Percentiles rank a stretch among this genome's conserved stretches.
Conservation (phyloP, 2,329 filamentous ascomycete species). For the Huntiella moniliformis region DNA sequence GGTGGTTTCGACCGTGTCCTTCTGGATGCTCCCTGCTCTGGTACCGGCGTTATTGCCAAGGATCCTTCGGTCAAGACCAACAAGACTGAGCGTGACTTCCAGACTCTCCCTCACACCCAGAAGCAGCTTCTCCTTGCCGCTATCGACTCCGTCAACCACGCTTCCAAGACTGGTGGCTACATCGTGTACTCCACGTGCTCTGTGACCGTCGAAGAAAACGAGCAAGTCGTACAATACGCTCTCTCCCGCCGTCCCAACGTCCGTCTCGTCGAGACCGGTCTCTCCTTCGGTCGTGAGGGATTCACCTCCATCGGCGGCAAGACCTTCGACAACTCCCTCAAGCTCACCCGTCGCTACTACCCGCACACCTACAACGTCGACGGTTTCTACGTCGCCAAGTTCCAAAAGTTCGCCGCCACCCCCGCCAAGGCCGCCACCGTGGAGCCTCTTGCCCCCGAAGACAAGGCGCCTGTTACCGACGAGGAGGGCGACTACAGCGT, state of each 20-base stretch:
- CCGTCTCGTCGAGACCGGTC: conserved; percentile 74
- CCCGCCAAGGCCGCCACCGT: conserved; percentile 18
- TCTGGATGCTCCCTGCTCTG: conserved; percentile 87
- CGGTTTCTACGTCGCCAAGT: conserved; percentile 95
- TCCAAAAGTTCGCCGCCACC: conserved; percentile 74
- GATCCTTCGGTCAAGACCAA: conserved; percentile 95
- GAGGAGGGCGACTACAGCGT: conserved; percentile 1
- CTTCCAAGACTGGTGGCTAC: conserved; percentile 82
- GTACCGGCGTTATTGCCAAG: conserved; percentile 94
- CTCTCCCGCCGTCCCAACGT: conserved; percentile 84
- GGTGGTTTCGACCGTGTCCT: conserved; percentile 90
- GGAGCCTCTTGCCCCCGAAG: conserved; percentile 26
- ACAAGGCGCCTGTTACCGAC: conserved; percentile 15
- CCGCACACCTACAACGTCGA: conserved; percentile 89
- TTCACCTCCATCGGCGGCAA: conserved; percentile 86
- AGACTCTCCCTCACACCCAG: conserved; percentile 80
- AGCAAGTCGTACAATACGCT: conserved; percentile 84
- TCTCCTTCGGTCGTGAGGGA: conserved; percentile 79
- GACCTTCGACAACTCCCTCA: conserved; percentile 71
- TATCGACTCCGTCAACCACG: conserved; percentile 86
- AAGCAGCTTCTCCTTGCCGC: conserved; percentile 85
- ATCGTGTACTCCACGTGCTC: conserved; percentile 94
- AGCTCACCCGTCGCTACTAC: conserved; percentile 69
- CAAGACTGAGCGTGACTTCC: conserved; percentile 90
- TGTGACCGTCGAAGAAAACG: conserved; percentile 78